Conservation (phyloP, 2,329 filamentous ascomycete species). For the Pyrenochaeta sp. region DNA sequence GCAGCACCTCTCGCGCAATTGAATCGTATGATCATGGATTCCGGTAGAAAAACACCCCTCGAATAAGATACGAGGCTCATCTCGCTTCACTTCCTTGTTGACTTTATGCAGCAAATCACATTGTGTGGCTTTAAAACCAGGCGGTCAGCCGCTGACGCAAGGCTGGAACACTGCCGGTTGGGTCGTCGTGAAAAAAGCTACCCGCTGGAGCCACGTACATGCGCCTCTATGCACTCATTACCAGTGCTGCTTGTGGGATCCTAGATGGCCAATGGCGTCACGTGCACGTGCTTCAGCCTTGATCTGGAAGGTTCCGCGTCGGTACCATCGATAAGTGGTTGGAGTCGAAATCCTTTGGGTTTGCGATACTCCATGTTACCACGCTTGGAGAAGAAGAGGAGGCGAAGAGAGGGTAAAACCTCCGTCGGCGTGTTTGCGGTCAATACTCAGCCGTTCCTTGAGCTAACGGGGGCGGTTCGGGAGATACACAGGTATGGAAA, state of each 20-base stretch:
- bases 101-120: conserved; percentile 7
- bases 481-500: too few relatives aligned
- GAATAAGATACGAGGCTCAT: conserved; percentile 5
- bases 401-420: too few relatives aligned
- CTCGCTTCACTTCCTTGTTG: conserved; percentile 1
- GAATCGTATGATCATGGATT: conserved; percentile 4
- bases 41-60: conserved; percentile 7
- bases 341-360: too few relatives aligned
- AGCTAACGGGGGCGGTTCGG: too few relatives aligned
- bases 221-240: conserved; percentile 4
- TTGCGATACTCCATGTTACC: too few relatives aligned
- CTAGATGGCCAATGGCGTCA: conserved; percentile 1
- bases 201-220: conserved; percentile 35
- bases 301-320: not conserved
- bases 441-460: too few relatives aligned
- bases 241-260: not conserved
- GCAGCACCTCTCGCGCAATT: not conserved
- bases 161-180: conserved; percentile 44
- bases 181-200: conserved; percentile 16
- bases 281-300: not conserved
- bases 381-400: too few relatives aligned
- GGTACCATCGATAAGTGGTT: too few relatives aligned
- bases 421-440: too few relatives aligned
- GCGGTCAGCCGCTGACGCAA: conserved; percentile 25
- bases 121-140: conserved; percentile 1